Evolutionary conservation across 2,329 filamentous ascomycete species (phyloP), one percentile per base, ranked within the genome.

Genomic region (Talaromyces sp.): DNA sequence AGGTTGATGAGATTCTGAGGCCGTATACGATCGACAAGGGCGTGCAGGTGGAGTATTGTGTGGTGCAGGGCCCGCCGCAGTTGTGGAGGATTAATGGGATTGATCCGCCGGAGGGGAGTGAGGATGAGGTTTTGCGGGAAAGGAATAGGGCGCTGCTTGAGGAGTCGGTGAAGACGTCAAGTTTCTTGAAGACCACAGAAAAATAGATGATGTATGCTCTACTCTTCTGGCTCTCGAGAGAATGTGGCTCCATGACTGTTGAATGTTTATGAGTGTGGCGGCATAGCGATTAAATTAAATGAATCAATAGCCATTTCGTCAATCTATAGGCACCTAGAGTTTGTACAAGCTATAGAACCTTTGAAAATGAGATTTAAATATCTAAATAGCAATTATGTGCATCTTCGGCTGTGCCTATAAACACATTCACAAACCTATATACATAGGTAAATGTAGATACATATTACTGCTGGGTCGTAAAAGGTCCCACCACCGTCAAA

Each of bases 81-180:
- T 56, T 62, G 49, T 56, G 61, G 61, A 52, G 49, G 25, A 62
- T 62, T 15, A 56, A 56, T 33, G 61, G 61, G 17, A 56, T 62
- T 45, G 61, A 62, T 62, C 49, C 49, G 15, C 61, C 61, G 6
- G 61, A 54, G 39, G n/a, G 31, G 8, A 13, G 19, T 7, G 19
- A 10, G 3, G 33, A 35, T 7, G 37, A 45, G 11, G 27, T 31
- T 5, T 9, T 39, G 22, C 17, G 25, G 3, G 49, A 56, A 25
- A 45, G 9, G 5, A 45, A 43, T 19, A 56, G n/a, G 39, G 41
- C 31, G 8, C 17, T 45, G 35, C 39, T 62, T n/a, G 61, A 41
- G 17, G 35, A 62, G 13, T 50, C 33, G 22, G 19, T 61, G 8
- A 52, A 31, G 27, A 31, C 27, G 27, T 31, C 5, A 31, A 6